phyloP scores from a whole-genome alignment of 176 grass and related monocot species.

The Zizania latifolia region DNA sequence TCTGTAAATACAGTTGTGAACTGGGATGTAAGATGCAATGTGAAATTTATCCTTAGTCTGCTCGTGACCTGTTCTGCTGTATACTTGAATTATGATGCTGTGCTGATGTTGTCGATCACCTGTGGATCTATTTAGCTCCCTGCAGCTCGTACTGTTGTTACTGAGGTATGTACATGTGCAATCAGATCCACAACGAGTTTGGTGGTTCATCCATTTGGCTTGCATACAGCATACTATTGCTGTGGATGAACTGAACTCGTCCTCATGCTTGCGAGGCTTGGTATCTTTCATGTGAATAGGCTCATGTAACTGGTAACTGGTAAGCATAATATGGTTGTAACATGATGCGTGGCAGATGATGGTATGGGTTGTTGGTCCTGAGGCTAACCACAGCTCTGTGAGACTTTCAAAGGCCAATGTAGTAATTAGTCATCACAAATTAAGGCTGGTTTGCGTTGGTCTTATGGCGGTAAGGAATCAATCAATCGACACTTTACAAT shows the following conservation, averaged over 20 bases:
- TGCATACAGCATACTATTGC: neutral
- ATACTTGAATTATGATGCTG: neutral
- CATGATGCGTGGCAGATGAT: no score
- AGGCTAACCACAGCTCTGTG: no score
- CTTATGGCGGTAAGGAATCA: no score
- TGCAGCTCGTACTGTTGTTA: neutral
- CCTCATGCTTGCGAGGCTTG: no score
- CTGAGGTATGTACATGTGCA: neutral
- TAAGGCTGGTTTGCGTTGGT: no score
- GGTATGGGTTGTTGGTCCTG: no score
- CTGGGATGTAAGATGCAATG: constrained; percentile 31
- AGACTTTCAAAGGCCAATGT: no score
- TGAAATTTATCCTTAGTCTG: constrained; percentile 6
- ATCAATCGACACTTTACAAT: no score
- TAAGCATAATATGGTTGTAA: no score
- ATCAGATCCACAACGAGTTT: neutral
- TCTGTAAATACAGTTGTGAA: constrained; percentile 38
- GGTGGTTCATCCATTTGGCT: neutral
- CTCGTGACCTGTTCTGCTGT: neutral
- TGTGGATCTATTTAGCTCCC: neutral
- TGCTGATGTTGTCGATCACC: neutral
- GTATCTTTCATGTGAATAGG: no score
- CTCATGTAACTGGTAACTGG: no score
- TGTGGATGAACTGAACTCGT: neutral
- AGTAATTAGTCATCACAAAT: no score